Evolutionary conservation across 140 eudicot genomes (phyloP).

Genomic region (Senecio squalidus): DNA sequence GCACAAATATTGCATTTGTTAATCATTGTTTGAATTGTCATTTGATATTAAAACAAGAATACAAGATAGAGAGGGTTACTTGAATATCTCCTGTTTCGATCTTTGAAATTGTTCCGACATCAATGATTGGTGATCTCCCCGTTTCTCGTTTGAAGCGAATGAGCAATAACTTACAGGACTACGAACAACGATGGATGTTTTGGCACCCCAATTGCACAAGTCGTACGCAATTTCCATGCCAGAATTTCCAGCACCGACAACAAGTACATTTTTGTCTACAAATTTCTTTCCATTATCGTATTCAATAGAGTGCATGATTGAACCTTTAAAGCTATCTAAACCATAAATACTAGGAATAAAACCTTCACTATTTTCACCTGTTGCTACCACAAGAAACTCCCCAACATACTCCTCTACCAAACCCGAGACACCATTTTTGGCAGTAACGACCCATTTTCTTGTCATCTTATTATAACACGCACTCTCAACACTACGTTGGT

Average conservation of each 20-base stretch:
- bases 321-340: slow-evolving; percentile 29
- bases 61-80: slow-evolving; percentile 26
- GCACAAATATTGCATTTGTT: neutral
- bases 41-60: neutral
- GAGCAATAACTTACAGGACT: slow-evolving; percentile 25
- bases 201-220: slow-evolving; percentile 32
- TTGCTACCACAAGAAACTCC: slow-evolving; percentile 40
- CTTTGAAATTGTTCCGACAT: slow-evolving; percentile 56
- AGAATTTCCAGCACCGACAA: slow-evolving; percentile 50
- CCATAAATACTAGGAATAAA: slow-evolving; percentile 28
- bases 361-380: slow-evolving; percentile 40
- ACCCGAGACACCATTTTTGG: slow-evolving; percentile 19
- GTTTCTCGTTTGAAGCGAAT: slow-evolving; percentile 19
- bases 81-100: slow-evolving; percentile 38
- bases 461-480: slow-evolving; percentile 15
- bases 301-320: slow-evolving; percentile 26
- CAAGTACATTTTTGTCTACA: slow-evolving; percentile 26
- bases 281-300: slow-evolving; percentile 32
- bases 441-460: slow-evolving; percentile 26
- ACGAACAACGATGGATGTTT: slow-evolving; percentile 36
- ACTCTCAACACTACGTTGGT: slow-evolving; percentile 18
- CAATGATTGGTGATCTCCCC: slow-evolving; percentile 49
- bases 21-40: neutral
- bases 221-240: slow-evolving; percentile 53
- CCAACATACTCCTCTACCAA: slow-evolving; percentile 25